Percentiles rank a stretch among this genome's conserved stretches.
These are phyloP conservation scores for Colletotrichum acutatum DNA, from an alignment of 2,329 filamentous ascomycete species.

Conservation along the genomic window DNA sequence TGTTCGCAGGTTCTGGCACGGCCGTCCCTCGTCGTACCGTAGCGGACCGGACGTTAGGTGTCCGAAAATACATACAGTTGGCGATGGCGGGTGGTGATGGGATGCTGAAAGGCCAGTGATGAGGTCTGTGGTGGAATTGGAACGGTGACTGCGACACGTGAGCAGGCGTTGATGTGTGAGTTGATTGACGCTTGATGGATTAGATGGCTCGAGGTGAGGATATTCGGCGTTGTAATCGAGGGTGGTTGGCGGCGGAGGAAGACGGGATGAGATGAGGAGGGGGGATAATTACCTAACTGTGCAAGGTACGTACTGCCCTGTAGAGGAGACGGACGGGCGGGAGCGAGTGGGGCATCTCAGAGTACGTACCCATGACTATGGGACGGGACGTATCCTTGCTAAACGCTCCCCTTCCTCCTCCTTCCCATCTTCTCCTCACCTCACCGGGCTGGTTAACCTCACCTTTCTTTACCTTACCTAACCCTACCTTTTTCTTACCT, in stretches of 20 bases:
- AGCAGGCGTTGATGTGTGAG: not conserved
- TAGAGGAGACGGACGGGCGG: not conserved
- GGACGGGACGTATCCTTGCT: not conserved
- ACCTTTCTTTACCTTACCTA: not conserved
- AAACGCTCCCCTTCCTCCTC: not conserved
- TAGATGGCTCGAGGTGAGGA: not conserved
- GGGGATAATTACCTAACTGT: no score
- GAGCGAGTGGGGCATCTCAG: not conserved
- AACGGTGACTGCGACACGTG: not conserved
- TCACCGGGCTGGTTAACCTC: not conserved
- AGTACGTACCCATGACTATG: not conserved
- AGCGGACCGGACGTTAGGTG: not conserved
- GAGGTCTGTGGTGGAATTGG: not conserved
- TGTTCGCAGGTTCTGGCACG: constrained; percentile 1
- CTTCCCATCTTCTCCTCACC: not conserved
- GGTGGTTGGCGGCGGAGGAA: not conserved
- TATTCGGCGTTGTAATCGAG: not conserved
- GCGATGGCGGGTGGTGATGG: not conserved
- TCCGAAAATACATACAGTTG: not conserved
- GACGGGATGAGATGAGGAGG: not conserved
- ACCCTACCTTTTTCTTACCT: no score
- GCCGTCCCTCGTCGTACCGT: not conserved
- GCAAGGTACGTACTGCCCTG: no score
- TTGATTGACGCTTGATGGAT: not conserved
- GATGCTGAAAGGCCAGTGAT: not conserved